These are phyloP conservation scores for Hsuehochloa calcarea DNA, from an alignment of 176 grass and related monocot species.

Conservation along the genomic window DNA sequence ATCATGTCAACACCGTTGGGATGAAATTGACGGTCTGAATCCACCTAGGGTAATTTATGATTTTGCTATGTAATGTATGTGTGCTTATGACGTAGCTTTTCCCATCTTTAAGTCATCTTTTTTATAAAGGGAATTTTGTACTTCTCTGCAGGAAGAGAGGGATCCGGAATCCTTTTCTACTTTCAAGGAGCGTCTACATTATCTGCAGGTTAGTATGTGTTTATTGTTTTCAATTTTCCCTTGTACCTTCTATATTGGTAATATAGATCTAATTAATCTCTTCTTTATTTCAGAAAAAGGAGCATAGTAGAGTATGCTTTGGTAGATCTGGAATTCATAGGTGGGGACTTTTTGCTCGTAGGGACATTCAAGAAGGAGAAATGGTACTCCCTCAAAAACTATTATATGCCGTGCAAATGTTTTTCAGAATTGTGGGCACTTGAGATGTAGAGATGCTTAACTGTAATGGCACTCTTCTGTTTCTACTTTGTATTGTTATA, in stretches of 20 bases:
- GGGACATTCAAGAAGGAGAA: slow-evolving; percentile 97
- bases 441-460: neutral
- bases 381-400: slow-evolving; percentile 56
- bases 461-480: neutral
- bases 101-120: neutral
- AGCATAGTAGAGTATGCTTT: slow-evolving; percentile 95
- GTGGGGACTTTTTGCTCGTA: slow-evolving; percentile 93
- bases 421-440: slow-evolving; percentile 9
- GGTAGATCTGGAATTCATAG: slow-evolving; percentile 99
- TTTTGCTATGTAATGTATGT: slow-evolving; percentile 14
- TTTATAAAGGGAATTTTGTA: slow-evolving; percentile 32
- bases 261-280: slow-evolving; percentile 32
- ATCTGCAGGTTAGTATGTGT: slow-evolving; percentile 72
- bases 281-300: slow-evolving; percentile 65
- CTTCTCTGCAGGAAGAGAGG: slow-evolving; percentile 66
- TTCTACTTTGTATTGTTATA: neutral
- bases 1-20: slow-evolving; percentile 55
- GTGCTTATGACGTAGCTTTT: neutral
- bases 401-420: neutral
- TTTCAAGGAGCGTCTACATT: slow-evolving; percentile 83
- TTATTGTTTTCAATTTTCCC: neutral
- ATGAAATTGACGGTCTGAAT: slow-evolving; percentile 79
- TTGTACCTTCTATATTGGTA: slow-evolving; percentile 10
- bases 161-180: slow-evolving; percentile 89
- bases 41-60: slow-evolving; percentile 61